These are phyloP conservation scores for Phaffia rhodozyma DNA, from an alignment of 1,284 basidiomycete species.

Conservation along the genomic window DNA sequence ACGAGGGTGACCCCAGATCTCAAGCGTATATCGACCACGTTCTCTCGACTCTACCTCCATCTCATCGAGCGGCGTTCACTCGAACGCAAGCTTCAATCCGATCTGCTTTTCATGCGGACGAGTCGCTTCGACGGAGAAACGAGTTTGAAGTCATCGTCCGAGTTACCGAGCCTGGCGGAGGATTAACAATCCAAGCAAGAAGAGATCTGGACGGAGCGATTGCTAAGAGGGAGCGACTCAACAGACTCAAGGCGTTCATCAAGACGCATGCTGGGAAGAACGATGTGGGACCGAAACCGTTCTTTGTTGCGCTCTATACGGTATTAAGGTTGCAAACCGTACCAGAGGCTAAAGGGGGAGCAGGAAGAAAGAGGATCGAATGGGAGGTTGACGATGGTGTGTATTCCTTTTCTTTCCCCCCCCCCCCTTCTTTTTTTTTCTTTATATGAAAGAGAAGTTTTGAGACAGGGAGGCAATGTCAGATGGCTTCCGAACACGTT, in stretches of 20 bases:
- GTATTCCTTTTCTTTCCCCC: neutral
- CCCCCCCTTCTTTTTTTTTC: too few relatives aligned
- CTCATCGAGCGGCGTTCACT: conserved; percentile 16
- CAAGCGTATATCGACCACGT: conserved; percentile 3
- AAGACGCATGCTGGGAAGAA: conserved; percentile 13
- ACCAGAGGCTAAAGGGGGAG: conserved; percentile 15
- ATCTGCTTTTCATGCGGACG: conserved; percentile 4
- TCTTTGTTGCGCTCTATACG: conserved; percentile 3
- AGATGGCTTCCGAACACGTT: neutral
- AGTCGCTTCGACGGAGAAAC: conserved; percentile 1
- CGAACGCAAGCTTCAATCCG: conserved; percentile 11
- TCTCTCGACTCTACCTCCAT: conserved; percentile 10
- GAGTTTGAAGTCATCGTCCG: conserved; percentile 17
- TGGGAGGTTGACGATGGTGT: conserved; percentile 19
- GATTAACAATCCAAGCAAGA: conserved; percentile 4
- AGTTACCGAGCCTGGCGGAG: conserved; percentile 5
- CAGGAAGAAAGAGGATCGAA: conserved; percentile 9
- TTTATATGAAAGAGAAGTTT: neutral
- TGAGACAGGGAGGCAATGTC: neutral
- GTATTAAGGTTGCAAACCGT: conserved; percentile 11
- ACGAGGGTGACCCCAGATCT: neutral
- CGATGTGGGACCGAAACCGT: conserved; percentile 16
- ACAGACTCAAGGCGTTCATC: conserved; percentile 9
- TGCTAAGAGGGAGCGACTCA: conserved; percentile 12
- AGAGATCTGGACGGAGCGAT: neutral